Base-by-base conservation (phyloP, 2,329 filamentous ascomycete genomes). In the Pseudocercospora cruenta region DNA sequence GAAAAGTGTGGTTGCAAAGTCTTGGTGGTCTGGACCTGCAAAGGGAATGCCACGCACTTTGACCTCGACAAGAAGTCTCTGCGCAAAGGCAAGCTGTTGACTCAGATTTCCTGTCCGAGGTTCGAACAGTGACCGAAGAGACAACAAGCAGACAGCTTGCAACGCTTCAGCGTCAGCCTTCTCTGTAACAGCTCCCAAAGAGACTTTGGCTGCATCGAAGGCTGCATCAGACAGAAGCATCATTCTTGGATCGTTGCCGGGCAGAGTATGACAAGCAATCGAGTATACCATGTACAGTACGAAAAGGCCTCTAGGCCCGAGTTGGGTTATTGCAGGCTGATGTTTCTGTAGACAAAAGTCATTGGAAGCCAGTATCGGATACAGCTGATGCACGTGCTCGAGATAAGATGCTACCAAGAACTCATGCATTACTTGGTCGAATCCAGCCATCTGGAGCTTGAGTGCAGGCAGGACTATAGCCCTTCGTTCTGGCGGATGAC, bases 241-340 rank as follows among this genome's bases (percentile, higher is more conserved):
- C 26, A 61, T n/a, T 10, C 59, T 24, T 3, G 45, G 3, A 54
- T 61, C 59, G 6, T 51, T 53, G 8, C 31, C 14, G 31, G 59
- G 59, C n/a, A 53, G 19, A n/a, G 22, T 51, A 26, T 61, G 59
- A 36, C 59, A 61, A 16, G 39, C 59, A 33, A 61, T 31, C 12
- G 59, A 47, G 59, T 51, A 53, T 1, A 61, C 26, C 59, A 61
- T 61, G 43, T 61, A 24, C 12, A 61, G 26, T 9, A 14, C 9
- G 31, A 61, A 61, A 5, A 26, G n/a, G 16, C 36, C 19, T 12
- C 19, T 21, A 12, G 55, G 31, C 21, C 26, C 19, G 19, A 58
- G 28, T 10, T 39, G 26, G n/a, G 9, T 19, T 16, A 5, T 24
- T 19, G n/a, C 24, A n/a, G 28, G 28, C n/a, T 36, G 31, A 19